These are phyloP conservation scores for Sporisorium reilianum DNA, from an alignment of 1,284 basidiomycete genomes.

Conservation along the genomic window DNA sequence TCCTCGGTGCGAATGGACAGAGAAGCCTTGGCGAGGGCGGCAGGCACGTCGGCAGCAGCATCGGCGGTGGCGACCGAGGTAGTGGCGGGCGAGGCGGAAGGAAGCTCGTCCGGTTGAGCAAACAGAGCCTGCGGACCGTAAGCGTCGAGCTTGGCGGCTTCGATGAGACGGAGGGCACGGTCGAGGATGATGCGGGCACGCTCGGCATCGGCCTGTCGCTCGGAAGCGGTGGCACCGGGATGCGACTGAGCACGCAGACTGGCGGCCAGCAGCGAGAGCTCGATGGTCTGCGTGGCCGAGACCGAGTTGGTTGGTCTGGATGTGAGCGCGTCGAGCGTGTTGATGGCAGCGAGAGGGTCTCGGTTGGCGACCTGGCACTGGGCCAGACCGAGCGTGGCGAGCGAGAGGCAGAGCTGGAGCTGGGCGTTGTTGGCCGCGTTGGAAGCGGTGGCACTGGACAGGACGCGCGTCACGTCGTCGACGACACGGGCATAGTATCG, in stretches of 20 bases:
- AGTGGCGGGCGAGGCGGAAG: slow-evolving; percentile 14
- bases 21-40: slow-evolving; percentile 49
- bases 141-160: slow-evolving; percentile 52
- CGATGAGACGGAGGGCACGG: slow-evolving; percentile 56
- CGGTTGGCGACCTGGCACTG: slow-evolving; percentile 63
- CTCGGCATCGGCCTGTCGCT: slow-evolving; percentile 48
- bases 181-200: slow-evolving; percentile 62
- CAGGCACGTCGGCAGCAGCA: slow-evolving; percentile 29
- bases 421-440: slow-evolving; percentile 27
- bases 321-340: slow-evolving; percentile 61
- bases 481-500: slow-evolving; percentile 59
- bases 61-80: slow-evolving; percentile 26
- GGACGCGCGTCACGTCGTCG: slow-evolving; percentile 54
- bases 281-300: slow-evolving; percentile 48
- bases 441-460: slow-evolving; percentile 22
- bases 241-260: slow-evolving; percentile 57
- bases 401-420: slow-evolving; percentile 52
- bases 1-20: slow-evolving; percentile 50
- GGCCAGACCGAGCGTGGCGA: slow-evolving; percentile 64
- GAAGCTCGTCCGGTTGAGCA: slow-evolving; percentile 40
- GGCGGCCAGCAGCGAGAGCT: slow-evolving; percentile 60
- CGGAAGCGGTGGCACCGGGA: slow-evolving; percentile 57
- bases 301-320: slow-evolving; percentile 33
- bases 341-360: slow-evolving; percentile 58
- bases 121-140: slow-evolving; percentile 34